Evolutionary conservation across 2,329 filamentous ascomycete species (phyloP).

Genomic region (Verticillium albo-atrum): DNA sequence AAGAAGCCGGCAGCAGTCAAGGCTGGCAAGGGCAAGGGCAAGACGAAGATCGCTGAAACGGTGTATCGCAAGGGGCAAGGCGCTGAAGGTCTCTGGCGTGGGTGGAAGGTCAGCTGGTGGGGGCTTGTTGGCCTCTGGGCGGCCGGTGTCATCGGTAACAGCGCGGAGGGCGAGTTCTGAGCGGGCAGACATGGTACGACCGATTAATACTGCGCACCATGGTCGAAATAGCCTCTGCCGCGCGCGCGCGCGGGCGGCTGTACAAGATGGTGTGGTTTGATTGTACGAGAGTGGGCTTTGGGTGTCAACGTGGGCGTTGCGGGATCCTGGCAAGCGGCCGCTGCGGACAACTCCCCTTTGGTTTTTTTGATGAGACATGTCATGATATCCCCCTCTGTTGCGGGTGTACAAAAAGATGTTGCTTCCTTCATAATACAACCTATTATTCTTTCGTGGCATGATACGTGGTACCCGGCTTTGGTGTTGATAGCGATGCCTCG

Average conservation of each 20-base stretch:
- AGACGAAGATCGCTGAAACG: slow-evolving; percentile 32
- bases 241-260: slow-evolving; percentile 3
- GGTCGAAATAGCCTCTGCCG: background rate
- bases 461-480: background rate
- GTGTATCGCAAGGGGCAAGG: slow-evolving; percentile 61
- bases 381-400: slow-evolving; percentile 35
- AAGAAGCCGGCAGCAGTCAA: slow-evolving; percentile 22
- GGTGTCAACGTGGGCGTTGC: background rate
- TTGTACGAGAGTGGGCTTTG: slow-evolving; percentile 1
- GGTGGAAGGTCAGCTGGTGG: slow-evolving; percentile 77
- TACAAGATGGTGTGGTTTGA: slow-evolving; percentile 9
- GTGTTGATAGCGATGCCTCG: no score
- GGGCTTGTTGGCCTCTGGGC: slow-evolving; percentile 71
- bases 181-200: background rate
- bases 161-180: slow-evolving; percentile 58
- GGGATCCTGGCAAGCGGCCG: slow-evolving; percentile 1
- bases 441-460: background rate
- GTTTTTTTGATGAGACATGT: slow-evolving; percentile 33
- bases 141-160: slow-evolving; percentile 57
- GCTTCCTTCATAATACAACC: background rate
- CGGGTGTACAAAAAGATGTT: slow-evolving; percentile 6
- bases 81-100: slow-evolving; percentile 63
- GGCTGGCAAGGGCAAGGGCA: slow-evolving; percentile 24
- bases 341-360: slow-evolving; percentile 22
- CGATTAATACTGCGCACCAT: background rate